phyloP scores from a whole-genome alignment of 2,329 filamentous ascomycete genomes.

The Xylariaceae sp. region DNA sequence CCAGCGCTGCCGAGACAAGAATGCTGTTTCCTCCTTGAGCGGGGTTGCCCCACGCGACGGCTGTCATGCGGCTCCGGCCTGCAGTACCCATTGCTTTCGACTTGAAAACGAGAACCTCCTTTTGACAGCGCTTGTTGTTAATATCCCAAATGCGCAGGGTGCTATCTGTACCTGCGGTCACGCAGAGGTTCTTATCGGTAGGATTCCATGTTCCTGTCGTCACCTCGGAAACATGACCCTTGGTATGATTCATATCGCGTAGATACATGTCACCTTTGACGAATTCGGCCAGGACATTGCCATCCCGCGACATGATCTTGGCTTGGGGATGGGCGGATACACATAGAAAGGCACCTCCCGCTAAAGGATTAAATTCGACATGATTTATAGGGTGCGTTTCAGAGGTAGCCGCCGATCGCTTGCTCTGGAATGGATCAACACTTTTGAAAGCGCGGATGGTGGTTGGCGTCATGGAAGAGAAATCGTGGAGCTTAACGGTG shows the following conservation, averaged over 20 bases:
- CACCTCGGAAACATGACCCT: constrained; percentile 90
- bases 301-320: constrained; percentile 84
- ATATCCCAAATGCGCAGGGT: constrained; percentile 96
- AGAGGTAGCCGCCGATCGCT: constrained; percentile 59
- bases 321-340: constrained; percentile 86
- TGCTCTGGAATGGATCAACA: constrained; percentile 78
- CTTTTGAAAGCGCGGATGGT: constrained; percentile 92
- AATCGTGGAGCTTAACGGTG: constrained; percentile 88
- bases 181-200: constrained; percentile 74
- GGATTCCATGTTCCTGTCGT: constrained; percentile 90
- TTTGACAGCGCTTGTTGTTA: constrained; percentile 84
- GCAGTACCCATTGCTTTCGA: constrained; percentile 83
- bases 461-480: constrained; percentile 90
- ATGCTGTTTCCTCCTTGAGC: constrained; percentile 73
- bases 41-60: constrained; percentile 78
- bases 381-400: constrained; percentile 88
- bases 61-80: constrained; percentile 89
- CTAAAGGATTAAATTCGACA: constrained; percentile 78
- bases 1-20: constrained; percentile 76
- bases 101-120: constrained; percentile 93
- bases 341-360: constrained; percentile 77
- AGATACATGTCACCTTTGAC: constrained; percentile 98
- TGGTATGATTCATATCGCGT: constrained; percentile 95
- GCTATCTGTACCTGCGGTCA: constrained; percentile 91
- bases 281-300: constrained; percentile 79